Evolutionary conservation across 306 rosid species (phyloP).

Genomic region (Quercus parvula): DNA sequence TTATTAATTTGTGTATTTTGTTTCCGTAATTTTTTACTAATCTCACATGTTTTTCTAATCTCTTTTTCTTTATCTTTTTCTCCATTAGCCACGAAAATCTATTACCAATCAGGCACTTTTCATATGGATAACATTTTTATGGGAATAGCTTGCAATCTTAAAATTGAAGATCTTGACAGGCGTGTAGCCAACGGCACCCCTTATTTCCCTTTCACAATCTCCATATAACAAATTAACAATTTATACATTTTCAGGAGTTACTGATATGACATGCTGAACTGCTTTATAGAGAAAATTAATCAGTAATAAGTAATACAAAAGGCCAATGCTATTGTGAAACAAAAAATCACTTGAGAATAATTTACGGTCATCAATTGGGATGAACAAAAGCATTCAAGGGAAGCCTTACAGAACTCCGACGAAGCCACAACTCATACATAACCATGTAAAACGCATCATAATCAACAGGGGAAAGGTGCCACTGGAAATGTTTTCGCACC

Average conservation of each 20-base stretch:
- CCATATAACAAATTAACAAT: no score
- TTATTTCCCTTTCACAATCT: no score
- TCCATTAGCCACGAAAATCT: no score
- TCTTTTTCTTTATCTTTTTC: no score
- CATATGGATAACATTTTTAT: no score
- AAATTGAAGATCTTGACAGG: no score
- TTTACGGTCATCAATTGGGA: background rate
- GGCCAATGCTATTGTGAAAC: background rate
- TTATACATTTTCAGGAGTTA: background rate
- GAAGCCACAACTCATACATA: conserved; percentile 85
- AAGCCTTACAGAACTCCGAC: conserved; percentile 51
- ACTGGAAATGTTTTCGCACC: conserved; percentile 73
- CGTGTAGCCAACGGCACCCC: no score
- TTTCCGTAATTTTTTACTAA: no score
- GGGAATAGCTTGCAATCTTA: no score
- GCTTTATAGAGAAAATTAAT: background rate
- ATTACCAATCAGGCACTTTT: no score
- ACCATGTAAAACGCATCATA: conserved; percentile 81
- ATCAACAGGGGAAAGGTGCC: conserved; percentile 64
- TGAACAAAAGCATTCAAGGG: conserved; percentile 10
- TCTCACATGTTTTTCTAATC: no score
- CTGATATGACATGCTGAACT: background rate
- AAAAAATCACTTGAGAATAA: background rate
- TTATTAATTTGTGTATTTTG: no score
- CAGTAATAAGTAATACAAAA: background rate